Conservation (phyloP, 2,329 filamentous ascomycete species). For the Decorospora gaudefroyi region DNA sequence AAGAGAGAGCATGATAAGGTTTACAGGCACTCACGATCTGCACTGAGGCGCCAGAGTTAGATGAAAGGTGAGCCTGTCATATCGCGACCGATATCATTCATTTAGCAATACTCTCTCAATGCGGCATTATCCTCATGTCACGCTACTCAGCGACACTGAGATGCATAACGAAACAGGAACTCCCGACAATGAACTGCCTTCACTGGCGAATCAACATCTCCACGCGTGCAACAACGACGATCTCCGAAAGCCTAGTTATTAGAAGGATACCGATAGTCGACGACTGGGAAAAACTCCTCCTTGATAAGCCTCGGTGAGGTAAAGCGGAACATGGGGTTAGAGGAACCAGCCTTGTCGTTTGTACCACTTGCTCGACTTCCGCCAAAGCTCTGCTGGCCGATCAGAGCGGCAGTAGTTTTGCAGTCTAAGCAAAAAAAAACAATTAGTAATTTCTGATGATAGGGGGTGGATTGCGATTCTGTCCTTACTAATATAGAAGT, state of each 20-base stretch:
- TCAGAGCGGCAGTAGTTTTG: constrained; percentile 45
- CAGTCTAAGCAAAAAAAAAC: constrained; percentile 29
- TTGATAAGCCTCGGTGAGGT: constrained; percentile 59
- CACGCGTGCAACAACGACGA: neutral
- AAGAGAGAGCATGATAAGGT: no score
- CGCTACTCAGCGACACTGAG: no score
- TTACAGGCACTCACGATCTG: no score
- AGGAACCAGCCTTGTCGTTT: constrained; percentile 60
- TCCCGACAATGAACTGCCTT: neutral
- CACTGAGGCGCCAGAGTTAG: no score
- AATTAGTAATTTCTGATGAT: constrained; percentile 7
- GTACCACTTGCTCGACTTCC: constrained; percentile 59
- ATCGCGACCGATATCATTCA: no score
- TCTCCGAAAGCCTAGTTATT: constrained; percentile 39
- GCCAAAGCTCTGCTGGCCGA: constrained; percentile 56
- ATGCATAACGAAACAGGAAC: neutral
- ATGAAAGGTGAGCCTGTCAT: no score
- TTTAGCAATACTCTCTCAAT: no score
- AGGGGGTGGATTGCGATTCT: accelerated
- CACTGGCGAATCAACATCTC: neutral
- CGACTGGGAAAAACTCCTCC: constrained; percentile 56
- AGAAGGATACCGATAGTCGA: constrained; percentile 56
- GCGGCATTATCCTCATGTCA: neutral
- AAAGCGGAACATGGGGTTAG: constrained; percentile 57
- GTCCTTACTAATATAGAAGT: constrained; percentile 74